Evolutionary conservation across 768 basidiomycete genomes (phyloP).

Genomic region (Tulasnella sp.): DNA sequence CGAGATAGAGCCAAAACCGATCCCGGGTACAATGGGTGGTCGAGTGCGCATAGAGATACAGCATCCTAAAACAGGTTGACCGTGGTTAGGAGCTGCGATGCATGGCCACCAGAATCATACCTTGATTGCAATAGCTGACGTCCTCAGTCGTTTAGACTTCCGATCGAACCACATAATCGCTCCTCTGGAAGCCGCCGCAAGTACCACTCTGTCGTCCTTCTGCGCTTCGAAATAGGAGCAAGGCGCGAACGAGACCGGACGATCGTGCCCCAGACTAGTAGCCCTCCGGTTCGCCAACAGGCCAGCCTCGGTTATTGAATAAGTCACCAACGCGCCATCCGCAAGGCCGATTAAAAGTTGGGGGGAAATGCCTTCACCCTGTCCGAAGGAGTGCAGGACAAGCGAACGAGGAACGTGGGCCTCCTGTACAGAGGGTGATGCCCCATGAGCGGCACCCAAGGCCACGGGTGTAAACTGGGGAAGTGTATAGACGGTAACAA

Average conservation of each 20-base stretch:
- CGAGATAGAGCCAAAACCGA: slow-evolving; percentile 59
- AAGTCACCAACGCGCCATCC: slow-evolving; percentile 66
- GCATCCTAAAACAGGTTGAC: slow-evolving; percentile 44
- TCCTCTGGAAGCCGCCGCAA: slow-evolving; percentile 69
- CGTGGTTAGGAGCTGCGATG: neutral
- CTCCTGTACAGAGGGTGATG: slow-evolving; percentile 20
- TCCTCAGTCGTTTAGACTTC: slow-evolving; percentile 31
- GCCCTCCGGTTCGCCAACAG: slow-evolving; percentile 35
- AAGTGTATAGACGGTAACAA: slow-evolving; percentile 53
- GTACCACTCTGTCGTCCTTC: slow-evolving; percentile 48
- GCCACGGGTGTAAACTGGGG: slow-evolving; percentile 32
- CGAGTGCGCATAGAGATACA: slow-evolving; percentile 48
- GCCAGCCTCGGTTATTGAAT: slow-evolving; percentile 39
- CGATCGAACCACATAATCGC: slow-evolving; percentile 56
- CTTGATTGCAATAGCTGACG: slow-evolving; percentile 71
- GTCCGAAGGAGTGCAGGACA: slow-evolving; percentile 54
- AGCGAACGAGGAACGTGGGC: slow-evolving; percentile 45
- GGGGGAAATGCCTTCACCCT: slow-evolving; percentile 35
- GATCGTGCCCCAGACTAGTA: slow-evolving; percentile 41
- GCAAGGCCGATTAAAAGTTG: slow-evolving; percentile 60
- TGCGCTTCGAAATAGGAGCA: slow-evolving; percentile 44
- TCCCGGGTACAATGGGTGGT: slow-evolving; percentile 46
- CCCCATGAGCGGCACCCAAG: slow-evolving; percentile 35
- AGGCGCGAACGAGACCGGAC: slow-evolving; percentile 59
- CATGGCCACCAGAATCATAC: slow-evolving; percentile 35